These are phyloP conservation scores for Boletus vermiculosoides DNA, from an alignment of 768 basidiomycete genomes.

Conservation along the genomic window DNA sequence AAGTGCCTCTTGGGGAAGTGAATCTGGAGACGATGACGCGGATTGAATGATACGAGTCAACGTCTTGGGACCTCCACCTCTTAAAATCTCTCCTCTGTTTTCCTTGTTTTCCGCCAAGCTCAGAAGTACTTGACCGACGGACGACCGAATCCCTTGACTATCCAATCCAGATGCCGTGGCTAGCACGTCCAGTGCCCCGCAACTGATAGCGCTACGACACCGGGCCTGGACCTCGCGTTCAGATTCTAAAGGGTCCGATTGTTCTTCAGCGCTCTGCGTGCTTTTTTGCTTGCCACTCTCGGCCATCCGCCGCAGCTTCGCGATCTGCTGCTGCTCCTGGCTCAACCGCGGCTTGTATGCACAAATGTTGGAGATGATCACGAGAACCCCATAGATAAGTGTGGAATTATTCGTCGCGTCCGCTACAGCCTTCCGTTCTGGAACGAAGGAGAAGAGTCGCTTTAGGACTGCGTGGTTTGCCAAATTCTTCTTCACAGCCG, in stretches of 20 bases:
- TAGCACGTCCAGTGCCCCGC: constrained; percentile 66
- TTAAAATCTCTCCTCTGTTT: constrained; percentile 73
- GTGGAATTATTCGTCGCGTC: constrained; percentile 42
- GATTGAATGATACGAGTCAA: constrained; percentile 56
- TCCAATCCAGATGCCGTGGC: constrained; percentile 56
- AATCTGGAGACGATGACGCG: constrained; percentile 34
- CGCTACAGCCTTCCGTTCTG: constrained; percentile 42
- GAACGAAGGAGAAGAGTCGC: constrained; percentile 55
- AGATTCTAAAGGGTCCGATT: constrained; percentile 50
- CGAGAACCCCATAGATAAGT: constrained; percentile 73
- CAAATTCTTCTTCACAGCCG: constrained; percentile 60
- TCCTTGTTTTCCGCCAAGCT: constrained; percentile 74
- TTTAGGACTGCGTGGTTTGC: constrained; percentile 58
- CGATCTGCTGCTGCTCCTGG: constrained; percentile 81
- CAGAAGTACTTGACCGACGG: constrained; percentile 61
- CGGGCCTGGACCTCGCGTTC: constrained; percentile 64
- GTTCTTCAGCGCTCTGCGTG: constrained; percentile 29
- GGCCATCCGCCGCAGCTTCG: constrained; percentile 77
- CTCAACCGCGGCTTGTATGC: constrained; percentile 67
- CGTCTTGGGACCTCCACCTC: constrained; percentile 75
- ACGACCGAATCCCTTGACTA: constrained; percentile 59
- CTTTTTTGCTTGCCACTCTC: constrained; percentile 38
- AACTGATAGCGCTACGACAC: constrained; percentile 53
- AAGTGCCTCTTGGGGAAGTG: constrained; percentile 33
- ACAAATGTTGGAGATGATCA: constrained; percentile 74